phyloP scores from a whole-genome alignment of 306 rosid genomes.

The Arachis stenosperma region DNA sequence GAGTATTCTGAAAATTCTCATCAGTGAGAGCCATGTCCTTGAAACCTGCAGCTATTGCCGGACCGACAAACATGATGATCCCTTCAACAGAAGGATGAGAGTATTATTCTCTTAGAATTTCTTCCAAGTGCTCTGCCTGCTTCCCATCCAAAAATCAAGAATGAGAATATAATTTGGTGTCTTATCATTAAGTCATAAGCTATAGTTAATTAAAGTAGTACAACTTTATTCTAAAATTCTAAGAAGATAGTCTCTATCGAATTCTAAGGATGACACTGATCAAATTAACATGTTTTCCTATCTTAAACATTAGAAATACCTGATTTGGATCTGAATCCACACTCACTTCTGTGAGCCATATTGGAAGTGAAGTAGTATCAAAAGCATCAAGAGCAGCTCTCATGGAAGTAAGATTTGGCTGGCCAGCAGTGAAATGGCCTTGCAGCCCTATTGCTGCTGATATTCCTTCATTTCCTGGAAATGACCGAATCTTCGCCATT shows the following conservation, averaged over 20 bases:
- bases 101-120: constrained; percentile 67
- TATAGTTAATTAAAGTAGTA: neutral
- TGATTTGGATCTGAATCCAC: constrained; percentile 46
- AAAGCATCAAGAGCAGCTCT: constrained; percentile 62
- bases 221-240: neutral
- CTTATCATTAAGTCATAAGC: neutral
- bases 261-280: neutral
- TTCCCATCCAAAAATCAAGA: constrained; percentile 14
- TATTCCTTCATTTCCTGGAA: constrained; percentile 50
- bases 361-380: constrained; percentile 54
- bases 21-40: constrained; percentile 53
- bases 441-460: constrained; percentile 66
- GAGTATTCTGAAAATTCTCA: constrained; percentile 61
- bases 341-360: constrained; percentile 79
- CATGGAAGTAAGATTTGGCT: constrained; percentile 72
- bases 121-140: constrained; percentile 72
- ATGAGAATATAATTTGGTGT: neutral
- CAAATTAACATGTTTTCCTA: neutral
- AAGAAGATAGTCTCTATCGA: neutral
- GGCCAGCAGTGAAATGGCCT: constrained; percentile 52
- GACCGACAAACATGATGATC: constrained; percentile 77
- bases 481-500: constrained; percentile 49
- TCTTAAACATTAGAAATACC: constrained; percentile 45
- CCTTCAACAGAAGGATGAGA: constrained; percentile 79
- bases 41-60: constrained; percentile 60